phyloP scores from a whole-genome alignment of 2,329 filamentous ascomycete genomes.

The Rhytidhysteron rufulum region DNA sequence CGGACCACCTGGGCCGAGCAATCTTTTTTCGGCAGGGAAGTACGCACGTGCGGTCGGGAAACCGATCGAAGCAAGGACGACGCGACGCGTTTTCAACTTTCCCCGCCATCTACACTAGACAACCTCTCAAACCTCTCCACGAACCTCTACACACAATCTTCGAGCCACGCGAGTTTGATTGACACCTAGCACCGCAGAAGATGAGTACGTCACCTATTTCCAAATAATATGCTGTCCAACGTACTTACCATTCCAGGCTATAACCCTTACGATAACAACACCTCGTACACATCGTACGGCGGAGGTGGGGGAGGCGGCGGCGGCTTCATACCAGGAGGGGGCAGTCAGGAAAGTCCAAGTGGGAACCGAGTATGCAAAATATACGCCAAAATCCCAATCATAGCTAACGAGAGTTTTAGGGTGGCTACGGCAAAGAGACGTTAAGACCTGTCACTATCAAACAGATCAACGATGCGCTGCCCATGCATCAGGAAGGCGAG shows the following conservation, averaged over 20 bases:
- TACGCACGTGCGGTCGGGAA: neutral
- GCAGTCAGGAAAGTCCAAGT: conserved; percentile 43
- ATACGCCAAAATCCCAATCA: neutral
- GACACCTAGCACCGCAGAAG: neutral
- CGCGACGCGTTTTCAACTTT: neutral
- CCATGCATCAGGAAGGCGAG: conserved; percentile 68
- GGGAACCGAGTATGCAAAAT: conserved; percentile 23
- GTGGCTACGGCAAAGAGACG: conserved; percentile 74
- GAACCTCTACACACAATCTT: neutral
- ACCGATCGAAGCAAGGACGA: no score
- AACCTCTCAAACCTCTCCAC: neutral
- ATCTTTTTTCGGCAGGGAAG: neutral
- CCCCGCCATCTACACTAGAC: neutral
- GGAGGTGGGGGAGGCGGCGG: conserved; percentile 54
- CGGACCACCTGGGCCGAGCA: neutral
- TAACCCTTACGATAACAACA: conserved; percentile 43
- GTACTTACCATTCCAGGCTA: conserved; percentile 21
- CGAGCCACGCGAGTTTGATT: neutral
- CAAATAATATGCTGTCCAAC: neutral
- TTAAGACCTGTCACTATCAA: conserved; percentile 94
- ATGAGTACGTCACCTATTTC: neutral
- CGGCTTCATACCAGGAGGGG: conserved; percentile 56
- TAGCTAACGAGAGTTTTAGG: no score
- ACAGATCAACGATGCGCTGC: conserved; percentile 79
- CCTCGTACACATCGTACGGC: conserved; percentile 55